phyloP scores from a whole-genome alignment of 768 basidiomycete species.

The Amanita inopinata region DNA sequence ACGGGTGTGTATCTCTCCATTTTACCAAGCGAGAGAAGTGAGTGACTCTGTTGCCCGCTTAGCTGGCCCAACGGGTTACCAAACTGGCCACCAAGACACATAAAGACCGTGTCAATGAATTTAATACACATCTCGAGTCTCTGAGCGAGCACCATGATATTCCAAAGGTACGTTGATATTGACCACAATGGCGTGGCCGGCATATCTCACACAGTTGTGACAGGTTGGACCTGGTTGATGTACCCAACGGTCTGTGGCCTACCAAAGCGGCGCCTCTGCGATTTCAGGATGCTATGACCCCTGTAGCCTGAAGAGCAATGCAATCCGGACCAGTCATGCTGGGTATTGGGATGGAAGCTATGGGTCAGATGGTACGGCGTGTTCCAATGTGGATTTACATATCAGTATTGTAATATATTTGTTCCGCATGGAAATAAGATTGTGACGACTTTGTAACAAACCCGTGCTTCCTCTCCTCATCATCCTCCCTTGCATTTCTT shows the following conservation, averaged over 20 bases:
- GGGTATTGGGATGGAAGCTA: conserved; percentile 2
- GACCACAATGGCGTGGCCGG: conserved; percentile 7
- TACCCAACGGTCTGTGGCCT: conserved; percentile 17
- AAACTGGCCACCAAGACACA: conserved; percentile 79
- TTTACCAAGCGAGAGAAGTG: not conserved
- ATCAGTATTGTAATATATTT: conserved; percentile 41
- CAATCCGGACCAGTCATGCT: not conserved
- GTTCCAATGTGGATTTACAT: not conserved
- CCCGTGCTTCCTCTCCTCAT: conserved; percentile 20
- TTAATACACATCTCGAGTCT: conserved; percentile 77
- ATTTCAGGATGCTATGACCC: not conserved
- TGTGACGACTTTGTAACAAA: conserved; percentile 25
- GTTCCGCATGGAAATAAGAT: conserved; percentile 32
- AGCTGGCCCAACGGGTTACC: conserved; percentile 70
- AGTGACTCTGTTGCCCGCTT: conserved; percentile 5
- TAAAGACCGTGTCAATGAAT: conserved; percentile 88
- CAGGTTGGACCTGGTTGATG: conserved; percentile 84
- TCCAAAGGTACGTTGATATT: conserved; percentile 59
- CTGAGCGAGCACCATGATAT: conserved; percentile 94
- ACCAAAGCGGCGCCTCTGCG: conserved; percentile 15
- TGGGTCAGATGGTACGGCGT: conserved; percentile 1
- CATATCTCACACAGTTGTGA: conserved; percentile 11
- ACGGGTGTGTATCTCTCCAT: conserved; percentile 41
- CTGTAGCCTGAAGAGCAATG: no score
- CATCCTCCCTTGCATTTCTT: conserved; percentile 24